Conservation (phyloP, 257 asterid species). For the Solanum infundibuliforme region DNA sequence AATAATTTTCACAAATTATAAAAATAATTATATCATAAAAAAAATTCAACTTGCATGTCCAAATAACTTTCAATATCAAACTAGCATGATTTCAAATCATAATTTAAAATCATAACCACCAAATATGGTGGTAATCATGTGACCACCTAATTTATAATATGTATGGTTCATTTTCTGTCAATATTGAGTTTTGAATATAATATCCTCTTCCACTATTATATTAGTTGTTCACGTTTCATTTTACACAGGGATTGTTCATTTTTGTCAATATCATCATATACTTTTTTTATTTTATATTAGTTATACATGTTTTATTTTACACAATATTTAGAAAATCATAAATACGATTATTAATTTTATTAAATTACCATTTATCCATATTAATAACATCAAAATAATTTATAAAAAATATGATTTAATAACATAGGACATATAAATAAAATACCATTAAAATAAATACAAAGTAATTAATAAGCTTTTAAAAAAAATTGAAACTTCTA, state of each 20-base stretch:
- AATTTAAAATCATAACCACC: background rate
- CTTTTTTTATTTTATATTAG: too few relatives aligned
- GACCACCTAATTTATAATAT: background rate
- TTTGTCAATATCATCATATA: too few relatives aligned
- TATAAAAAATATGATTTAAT: too few relatives aligned
- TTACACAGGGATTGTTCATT: too few relatives aligned
- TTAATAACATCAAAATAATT: too few relatives aligned
- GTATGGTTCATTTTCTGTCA: background rate
- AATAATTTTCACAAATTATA: background rate
- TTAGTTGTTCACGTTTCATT: too few relatives aligned
- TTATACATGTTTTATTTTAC: background rate
- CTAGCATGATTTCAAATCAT: accelerated
- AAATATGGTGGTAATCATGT: background rate
- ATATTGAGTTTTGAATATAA: too few relatives aligned
- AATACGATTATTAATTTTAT: too few relatives aligned
- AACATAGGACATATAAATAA: background rate
- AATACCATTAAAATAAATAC: too few relatives aligned
- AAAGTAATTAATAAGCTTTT: too few relatives aligned
- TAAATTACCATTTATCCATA: too few relatives aligned
- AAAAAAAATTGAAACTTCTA: background rate
- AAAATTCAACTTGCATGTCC: background rate
- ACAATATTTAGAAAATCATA: too few relatives aligned
- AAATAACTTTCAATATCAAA: background rate
- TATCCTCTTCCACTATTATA: accelerated
- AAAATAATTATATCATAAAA: accelerated